Conservation (phyloP, 495 filamentous ascomycete species). For the Cenococcum geophilum region DNA sequence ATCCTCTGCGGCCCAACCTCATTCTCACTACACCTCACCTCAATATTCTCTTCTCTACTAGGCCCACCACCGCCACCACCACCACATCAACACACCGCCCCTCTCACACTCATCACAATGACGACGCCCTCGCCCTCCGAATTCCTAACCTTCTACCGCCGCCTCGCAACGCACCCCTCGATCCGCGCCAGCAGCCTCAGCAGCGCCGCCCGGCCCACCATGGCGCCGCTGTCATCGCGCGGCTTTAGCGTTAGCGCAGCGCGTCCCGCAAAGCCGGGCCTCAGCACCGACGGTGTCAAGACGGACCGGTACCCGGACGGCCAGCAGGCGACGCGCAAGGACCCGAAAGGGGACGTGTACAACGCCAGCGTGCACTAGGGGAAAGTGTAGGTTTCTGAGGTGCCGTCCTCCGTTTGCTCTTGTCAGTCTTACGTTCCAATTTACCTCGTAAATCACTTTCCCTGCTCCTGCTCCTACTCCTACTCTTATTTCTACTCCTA, state of each 20-base stretch:
- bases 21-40: too few relatives aligned
- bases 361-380: slow-evolving; percentile 38
- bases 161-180: slow-evolving; percentile 5
- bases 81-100: not conserved
- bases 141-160: slow-evolving; percentile 32
- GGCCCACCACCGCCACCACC: not conserved
- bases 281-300: slow-evolving; percentile 11
- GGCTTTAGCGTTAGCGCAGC: slow-evolving; percentile 7
- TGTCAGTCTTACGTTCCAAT: not conserved
- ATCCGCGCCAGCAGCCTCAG: slow-evolving; percentile 1
- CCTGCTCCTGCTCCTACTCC: too few relatives aligned
- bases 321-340: slow-evolving; percentile 23
- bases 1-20: too few relatives aligned
- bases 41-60: too few relatives aligned
- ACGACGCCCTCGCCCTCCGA: slow-evolving; percentile 29
- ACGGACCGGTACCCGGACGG: slow-evolving; percentile 8
- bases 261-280: slow-evolving; percentile 3
- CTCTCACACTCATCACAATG: slow-evolving; percentile 18
- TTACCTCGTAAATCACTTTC: too few relatives aligned
- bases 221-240: slow-evolving; percentile 9
- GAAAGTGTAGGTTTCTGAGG: slow-evolving; percentile 38
- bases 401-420: not conserved
- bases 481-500: too few relatives aligned
- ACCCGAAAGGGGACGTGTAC: slow-evolving; percentile 44
- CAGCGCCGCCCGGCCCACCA: not conserved